phyloP scores from a whole-genome alignment of 805 yeast genomes.

The Diddensiella caesifluorescens region DNA sequence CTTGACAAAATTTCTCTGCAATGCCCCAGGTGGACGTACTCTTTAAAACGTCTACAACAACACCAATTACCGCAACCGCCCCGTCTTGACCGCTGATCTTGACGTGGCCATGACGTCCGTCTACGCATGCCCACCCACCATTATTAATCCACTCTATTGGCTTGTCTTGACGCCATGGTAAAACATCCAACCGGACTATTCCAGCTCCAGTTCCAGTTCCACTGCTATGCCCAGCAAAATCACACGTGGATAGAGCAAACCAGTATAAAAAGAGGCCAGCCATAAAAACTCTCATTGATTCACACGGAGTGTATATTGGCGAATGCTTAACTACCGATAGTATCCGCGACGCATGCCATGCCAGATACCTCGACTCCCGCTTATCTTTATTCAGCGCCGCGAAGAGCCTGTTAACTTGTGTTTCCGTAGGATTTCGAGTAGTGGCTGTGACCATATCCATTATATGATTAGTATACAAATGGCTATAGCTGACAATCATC shows the following conservation, averaged over 20 bases:
- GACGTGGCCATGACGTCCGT: conserved; percentile 13
- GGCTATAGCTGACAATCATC: conserved; percentile 14
- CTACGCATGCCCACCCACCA: conserved; percentile 19
- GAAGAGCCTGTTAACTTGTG: conserved; percentile 3
- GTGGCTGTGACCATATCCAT: conserved; percentile 11
- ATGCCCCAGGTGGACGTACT: conserved; percentile 20
- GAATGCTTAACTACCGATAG: conserved; percentile 16
- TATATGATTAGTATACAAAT: conserved; percentile 9
- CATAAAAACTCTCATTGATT: conserved; percentile 21
- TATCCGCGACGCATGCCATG: conserved; percentile 25
- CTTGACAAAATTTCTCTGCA: conserved; percentile 20
- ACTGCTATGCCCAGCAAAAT: conserved; percentile 1
- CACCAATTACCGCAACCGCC: conserved; percentile 10
- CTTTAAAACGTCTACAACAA: conserved; percentile 11
- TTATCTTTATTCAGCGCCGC: conserved; percentile 14
- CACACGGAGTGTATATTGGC: conserved; percentile 21
- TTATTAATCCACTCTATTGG: conserved; percentile 16
- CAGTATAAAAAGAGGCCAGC: conserved; percentile 23
- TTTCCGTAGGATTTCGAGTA: conserved; percentile 7
- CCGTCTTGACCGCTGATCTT: conserved; percentile 11
- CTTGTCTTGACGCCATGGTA: conserved; percentile 12
- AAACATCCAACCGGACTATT: conserved; percentile 7
- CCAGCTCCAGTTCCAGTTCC: conserved; percentile 6
- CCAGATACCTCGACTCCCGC: conserved; percentile 16
- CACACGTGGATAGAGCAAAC: conserved; percentile 17